Conservation (phyloP, 371 early-diverging fungal species). For the Mortierella sp. region DNA sequence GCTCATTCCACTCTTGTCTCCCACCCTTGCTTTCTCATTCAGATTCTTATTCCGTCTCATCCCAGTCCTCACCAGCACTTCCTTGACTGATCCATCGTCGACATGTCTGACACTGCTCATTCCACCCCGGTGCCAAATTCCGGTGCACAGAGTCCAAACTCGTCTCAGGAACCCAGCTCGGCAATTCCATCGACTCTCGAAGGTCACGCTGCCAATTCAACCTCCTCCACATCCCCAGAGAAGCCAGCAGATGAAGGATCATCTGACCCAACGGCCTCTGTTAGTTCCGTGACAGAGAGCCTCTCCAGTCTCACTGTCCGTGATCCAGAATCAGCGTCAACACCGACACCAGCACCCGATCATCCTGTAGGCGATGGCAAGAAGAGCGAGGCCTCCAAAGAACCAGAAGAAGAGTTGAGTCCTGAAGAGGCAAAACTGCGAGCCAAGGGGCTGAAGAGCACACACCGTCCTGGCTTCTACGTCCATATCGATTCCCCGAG, state of each 20-base stretch:
- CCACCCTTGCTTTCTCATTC: background rate
- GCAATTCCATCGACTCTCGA: background rate
- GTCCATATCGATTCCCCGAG: slow-evolving; percentile 32
- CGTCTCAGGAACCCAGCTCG: background rate
- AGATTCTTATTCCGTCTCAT: background rate
- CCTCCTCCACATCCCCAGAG: background rate
- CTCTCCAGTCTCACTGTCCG: slow-evolving; percentile 12
- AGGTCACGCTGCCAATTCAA: background rate
- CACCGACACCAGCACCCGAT: too few species aligned
- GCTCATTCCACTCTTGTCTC: too few species aligned
- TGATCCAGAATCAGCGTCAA: background rate
- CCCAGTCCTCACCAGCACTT: background rate
- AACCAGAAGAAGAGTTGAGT: slow-evolving; percentile 37
- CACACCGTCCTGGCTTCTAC: slow-evolving; percentile 52
- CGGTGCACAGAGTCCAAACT: background rate
- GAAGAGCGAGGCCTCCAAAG: background rate
- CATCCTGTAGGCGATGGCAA: background rate
- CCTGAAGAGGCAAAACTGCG: slow-evolving; percentile 35
- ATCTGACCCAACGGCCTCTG: background rate
- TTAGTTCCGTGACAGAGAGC: slow-evolving; percentile 4
- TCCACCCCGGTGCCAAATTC: slow-evolving; percentile 3
- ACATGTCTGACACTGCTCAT: slow-evolving; percentile 3
- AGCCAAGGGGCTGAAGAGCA: slow-evolving; percentile 43
- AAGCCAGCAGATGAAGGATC: background rate
- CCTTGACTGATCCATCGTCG: background rate